Evolutionary conservation across 495 filamentous ascomycete genomes (phyloP).

Genomic region (Tricharina praecox): DNA sequence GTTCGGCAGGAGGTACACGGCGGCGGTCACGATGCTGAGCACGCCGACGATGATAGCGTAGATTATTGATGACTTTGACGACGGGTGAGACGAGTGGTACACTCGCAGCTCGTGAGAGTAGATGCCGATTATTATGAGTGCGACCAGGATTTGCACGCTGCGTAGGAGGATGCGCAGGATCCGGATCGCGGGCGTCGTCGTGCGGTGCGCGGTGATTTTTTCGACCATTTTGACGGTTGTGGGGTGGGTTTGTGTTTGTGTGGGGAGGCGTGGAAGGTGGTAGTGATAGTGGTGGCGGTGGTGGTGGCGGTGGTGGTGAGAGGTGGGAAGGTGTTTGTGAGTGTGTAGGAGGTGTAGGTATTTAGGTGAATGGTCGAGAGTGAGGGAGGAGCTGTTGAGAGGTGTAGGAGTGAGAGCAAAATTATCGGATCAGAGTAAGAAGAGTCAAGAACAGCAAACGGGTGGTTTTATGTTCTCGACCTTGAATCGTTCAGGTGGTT

Average conservation of each 20-base stretch:
- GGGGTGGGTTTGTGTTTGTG: background rate
- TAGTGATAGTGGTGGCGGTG: no score
- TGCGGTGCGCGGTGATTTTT: conserved; percentile 12
- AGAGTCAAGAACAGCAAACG: no score
- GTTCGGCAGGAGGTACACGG: conserved; percentile 35
- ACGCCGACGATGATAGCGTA: conserved; percentile 40
- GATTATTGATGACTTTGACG: conserved; percentile 38
- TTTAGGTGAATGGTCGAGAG: no score
- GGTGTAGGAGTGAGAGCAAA: no score
- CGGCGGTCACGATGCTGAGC: conserved; percentile 32
- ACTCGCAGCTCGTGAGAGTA: conserved; percentile 41
- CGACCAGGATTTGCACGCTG: conserved; percentile 45
- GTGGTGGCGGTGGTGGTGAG: no score
- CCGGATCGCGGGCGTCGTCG: conserved; percentile 6
- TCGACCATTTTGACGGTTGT: conserved; percentile 15
- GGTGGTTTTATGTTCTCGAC: no score
- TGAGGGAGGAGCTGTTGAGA: no score
- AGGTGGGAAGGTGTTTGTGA: no score
- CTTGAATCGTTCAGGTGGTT: no score
- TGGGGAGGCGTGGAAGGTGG: no score
- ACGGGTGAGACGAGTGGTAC: conserved; percentile 28
- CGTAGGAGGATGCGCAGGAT: conserved; percentile 29
- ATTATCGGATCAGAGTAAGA: no score
- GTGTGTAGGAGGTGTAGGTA: no score
- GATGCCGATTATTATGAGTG: conserved; percentile 42